Percentiles rank a stretch among this genome's conserved stretches.
phyloP scores from a whole-genome alignment of 2,329 filamentous ascomycete species.

The Coleophoma cylindrospora region DNA sequence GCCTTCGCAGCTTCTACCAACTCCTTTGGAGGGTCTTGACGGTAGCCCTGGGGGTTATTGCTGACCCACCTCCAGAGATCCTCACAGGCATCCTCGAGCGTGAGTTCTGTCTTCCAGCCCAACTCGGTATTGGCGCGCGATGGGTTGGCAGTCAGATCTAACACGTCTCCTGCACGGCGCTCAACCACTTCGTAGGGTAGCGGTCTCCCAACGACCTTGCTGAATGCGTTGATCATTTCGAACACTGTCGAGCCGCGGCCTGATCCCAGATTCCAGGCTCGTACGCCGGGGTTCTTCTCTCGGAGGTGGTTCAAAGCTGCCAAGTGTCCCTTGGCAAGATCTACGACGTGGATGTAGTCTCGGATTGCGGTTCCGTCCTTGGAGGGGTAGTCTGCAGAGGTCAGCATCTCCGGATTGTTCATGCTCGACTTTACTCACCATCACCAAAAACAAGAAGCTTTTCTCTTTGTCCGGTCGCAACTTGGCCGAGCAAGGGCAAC shows the following conservation, averaged over 20 bases:
- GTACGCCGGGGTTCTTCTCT: conserved; percentile 78
- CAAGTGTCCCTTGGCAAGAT: conserved; percentile 81
- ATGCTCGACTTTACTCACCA: conserved; percentile 47
- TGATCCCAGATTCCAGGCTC: conserved; percentile 94
- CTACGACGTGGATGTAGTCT: conserved; percentile 96
- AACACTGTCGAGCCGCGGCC: conserved; percentile 93
- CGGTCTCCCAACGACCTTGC: conserved; percentile 76
- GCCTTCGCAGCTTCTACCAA: conserved; percentile 62
- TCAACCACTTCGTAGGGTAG: conserved; percentile 82
- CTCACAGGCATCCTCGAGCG: conserved; percentile 86
- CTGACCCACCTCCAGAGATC: conserved; percentile 96
- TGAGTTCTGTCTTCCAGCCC: conserved; percentile 84
- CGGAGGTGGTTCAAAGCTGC: conserved; percentile 87
- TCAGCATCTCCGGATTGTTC: too few relatives aligned
- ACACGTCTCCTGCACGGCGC: conserved; percentile 81
- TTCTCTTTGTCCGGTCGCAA: conserved; percentile 89
- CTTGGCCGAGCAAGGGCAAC: conserved; percentile 88
- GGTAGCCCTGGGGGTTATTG: conserved; percentile 95
- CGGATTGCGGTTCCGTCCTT: conserved; percentile 90
- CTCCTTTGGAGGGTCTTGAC: conserved; percentile 81
- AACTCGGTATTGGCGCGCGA: conserved; percentile 83
- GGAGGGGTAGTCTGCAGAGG: conserved; percentile 76
- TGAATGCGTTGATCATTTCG: conserved; percentile 96
- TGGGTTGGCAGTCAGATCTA: conserved; percentile 92
- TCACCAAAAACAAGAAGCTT: conserved; percentile 94